Percentiles rank a stretch among this genome's conserved stretches.
These are phyloP conservation scores for Sugiyamaella novakii DNA, from an alignment of 1,139 yeast genomes.

Conservation along the genomic window DNA sequence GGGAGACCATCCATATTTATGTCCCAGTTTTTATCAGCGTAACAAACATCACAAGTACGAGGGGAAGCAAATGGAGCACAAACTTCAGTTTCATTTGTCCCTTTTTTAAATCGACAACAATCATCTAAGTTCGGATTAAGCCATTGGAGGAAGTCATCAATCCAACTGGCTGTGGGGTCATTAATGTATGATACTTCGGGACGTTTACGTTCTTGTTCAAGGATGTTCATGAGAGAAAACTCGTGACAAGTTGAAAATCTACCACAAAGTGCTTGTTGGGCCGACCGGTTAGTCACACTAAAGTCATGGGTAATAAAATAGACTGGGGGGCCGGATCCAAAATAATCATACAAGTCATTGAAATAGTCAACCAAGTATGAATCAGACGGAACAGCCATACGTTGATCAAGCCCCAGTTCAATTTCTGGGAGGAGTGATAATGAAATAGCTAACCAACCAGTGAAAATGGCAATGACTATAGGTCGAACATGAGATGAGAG, in stretches of 20 bases:
- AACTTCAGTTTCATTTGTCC: constrained; percentile 49
- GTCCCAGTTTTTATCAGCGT: constrained; percentile 61
- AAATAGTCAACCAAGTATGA: constrained; percentile 82
- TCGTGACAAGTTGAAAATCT: constrained; percentile 81
- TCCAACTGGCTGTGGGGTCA: constrained; percentile 89
- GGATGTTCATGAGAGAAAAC: constrained; percentile 74
- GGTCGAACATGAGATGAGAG: constrained; percentile 53
- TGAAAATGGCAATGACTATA: constrained; percentile 55
- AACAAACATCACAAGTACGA: constrained; percentile 75
- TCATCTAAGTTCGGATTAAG: constrained; percentile 82
- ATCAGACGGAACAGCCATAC: constrained; percentile 79
- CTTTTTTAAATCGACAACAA: constrained; percentile 69
- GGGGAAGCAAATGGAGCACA: constrained; percentile 72
- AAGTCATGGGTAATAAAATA: constrained; percentile 73
- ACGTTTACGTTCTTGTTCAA: constrained; percentile 82
- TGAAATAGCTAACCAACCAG: constrained; percentile 66
- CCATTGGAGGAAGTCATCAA: constrained; percentile 88
- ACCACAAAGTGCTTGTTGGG: constrained; percentile 82
- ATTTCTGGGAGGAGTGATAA: constrained; percentile 68
- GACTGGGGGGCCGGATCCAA: constrained; percentile 90
- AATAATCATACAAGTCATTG: constrained; percentile 67
- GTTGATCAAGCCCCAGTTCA: constrained; percentile 81
- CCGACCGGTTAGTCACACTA: constrained; percentile 59
- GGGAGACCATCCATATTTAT: constrained; percentile 85
- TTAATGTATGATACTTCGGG: constrained; percentile 63